Conservation (phyloP, 1,284 basidiomycete genomes). For the Papiliotrema fonsecae region DNA sequence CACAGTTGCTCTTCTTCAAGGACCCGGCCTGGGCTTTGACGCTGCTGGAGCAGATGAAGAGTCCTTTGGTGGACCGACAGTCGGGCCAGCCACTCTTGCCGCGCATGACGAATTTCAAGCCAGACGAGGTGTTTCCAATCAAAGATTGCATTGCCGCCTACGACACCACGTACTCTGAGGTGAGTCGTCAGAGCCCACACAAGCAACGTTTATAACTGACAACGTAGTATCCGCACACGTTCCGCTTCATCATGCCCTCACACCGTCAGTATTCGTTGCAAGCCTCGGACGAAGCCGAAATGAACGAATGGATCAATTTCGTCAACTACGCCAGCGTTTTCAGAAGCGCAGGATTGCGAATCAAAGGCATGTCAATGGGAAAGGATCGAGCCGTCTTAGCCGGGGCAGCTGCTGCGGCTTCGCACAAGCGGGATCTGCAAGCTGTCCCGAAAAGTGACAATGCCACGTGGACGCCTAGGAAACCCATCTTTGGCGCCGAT, state of each 20-base stretch:
- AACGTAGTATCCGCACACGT: slow-evolving; percentile 62
- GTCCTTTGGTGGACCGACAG: slow-evolving; percentile 29
- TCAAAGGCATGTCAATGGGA: slow-evolving; percentile 68
- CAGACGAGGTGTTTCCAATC: slow-evolving; percentile 81
- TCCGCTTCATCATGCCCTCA: slow-evolving; percentile 71
- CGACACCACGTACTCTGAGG: slow-evolving; percentile 72
- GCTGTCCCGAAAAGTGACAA: background rate
- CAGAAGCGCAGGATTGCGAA: slow-evolving; percentile 76
- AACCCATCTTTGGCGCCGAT: slow-evolving; percentile 20
- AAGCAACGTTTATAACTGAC: background rate
- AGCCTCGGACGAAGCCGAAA: slow-evolving; percentile 64
- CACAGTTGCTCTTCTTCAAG: slow-evolving; percentile 88
- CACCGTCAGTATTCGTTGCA: slow-evolving; percentile 74
- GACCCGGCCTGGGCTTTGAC: slow-evolving; percentile 66
- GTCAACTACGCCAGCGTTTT: slow-evolving; percentile 96
- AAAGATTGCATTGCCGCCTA: slow-evolving; percentile 72
- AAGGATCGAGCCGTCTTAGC: slow-evolving; percentile 67
- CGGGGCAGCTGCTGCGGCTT: slow-evolving; percentile 75
- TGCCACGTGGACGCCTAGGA: slow-evolving; percentile 6
- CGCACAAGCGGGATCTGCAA: slow-evolving; percentile 51
- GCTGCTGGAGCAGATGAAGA: slow-evolving; percentile 55
- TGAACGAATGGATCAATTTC: slow-evolving; percentile 85
- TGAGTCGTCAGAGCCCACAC: slow-evolving; percentile 34
- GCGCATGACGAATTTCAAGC: slow-evolving; percentile 62
- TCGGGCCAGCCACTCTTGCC: slow-evolving; percentile 48